Base-by-base conservation (phyloP, 2,329 filamentous ascomycete species). In the Aspergillus quadrilineatus region DNA sequence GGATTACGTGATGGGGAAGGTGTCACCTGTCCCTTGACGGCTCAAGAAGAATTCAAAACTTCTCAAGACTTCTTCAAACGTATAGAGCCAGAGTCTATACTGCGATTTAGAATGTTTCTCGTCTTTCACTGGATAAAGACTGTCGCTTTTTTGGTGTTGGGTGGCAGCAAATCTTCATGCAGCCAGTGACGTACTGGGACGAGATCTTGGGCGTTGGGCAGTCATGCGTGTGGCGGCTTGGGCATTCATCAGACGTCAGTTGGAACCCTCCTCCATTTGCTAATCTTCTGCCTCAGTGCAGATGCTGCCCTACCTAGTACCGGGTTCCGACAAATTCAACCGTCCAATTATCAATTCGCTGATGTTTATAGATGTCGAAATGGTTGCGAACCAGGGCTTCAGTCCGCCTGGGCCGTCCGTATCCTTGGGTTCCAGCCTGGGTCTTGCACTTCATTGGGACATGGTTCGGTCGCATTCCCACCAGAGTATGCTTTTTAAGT, bases 201-300 rank as follows among this genome's bases (percentile, higher is more conserved):
- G 17, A 43, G 37, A 48, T 32, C 51, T 50, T 56, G 55, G 55
- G 58, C 59, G 69, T 73, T 73, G 71, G 71, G 71, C 71, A 72
- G 62, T 60, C 68, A 73, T 73, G 69, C 67, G 67, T 72, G 62
- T 58, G 58, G 52, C 55, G 56, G 36, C 63, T 73, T 71, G 70
- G 71, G 71, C 70, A 73, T 51, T 57, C 46, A 59, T 51, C 55
- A 53, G 55, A 47, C 51, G 47, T 47, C 47, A 50, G 47, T 30
- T 28, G 41, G 22, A 22, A 34, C 17, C 15, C 50, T 53, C 45
- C 34, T 45, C 51, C 26, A 43, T 34, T 7, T 34, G 32, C 10
- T 34, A 34, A 8, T 34, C 10, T 34, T 34, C 32, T 34, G 32
- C 32, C 10, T 34, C 32, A 34, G 32, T 37, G 34, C 34, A 14